Percentiles rank a stretch among this genome's conserved stretches.
Conservation (phyloP, 192 early-diverging fungal genomes). For the Spizellomyces sp. region DNA sequence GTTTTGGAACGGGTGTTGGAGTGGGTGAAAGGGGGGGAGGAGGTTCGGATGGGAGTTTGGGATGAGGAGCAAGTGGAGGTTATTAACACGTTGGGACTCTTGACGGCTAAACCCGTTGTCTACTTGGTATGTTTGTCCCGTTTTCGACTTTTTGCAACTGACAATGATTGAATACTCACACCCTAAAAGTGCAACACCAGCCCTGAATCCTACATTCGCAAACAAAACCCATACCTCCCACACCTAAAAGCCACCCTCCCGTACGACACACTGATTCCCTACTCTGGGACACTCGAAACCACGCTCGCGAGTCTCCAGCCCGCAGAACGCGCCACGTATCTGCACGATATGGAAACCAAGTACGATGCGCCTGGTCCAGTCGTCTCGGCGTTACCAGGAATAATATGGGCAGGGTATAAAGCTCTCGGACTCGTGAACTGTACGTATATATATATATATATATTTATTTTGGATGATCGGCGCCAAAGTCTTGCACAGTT, state of each 20-base stretch:
- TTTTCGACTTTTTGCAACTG: too few species aligned
- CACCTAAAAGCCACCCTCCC: slow-evolving; percentile 93
- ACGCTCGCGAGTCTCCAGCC: slow-evolving; percentile 53
- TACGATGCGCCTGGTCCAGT: slow-evolving; percentile 29
- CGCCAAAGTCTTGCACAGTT: too few species aligned
- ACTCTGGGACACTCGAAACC: slow-evolving; percentile 82
- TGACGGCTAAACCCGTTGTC: slow-evolving; percentile 97
- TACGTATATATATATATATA: not conserved
- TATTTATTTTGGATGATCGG: too few species aligned
- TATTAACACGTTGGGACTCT: slow-evolving; percentile 81
- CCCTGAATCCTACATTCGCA: slow-evolving; percentile 86
- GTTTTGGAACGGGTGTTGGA: slow-evolving; percentile 75
- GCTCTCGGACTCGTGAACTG: slow-evolving; percentile 86
- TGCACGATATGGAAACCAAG: slow-evolving; percentile 58
- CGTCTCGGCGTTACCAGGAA: slow-evolving; percentile 73
- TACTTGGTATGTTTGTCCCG: slow-evolving; percentile 34
- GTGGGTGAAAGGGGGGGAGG: slow-evolving; percentile 73
- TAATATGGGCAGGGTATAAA: slow-evolving; percentile 86
- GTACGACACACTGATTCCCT: slow-evolving; percentile 89
- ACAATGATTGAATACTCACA: too few species aligned
- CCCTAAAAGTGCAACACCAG: slow-evolving; percentile 86
- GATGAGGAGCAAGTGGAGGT: slow-evolving; percentile 87
- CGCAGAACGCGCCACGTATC: slow-evolving; percentile 50
- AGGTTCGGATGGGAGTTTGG: slow-evolving; percentile 90
- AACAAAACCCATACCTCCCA: slow-evolving; percentile 93